These are phyloP conservation scores for Aquilaria malaccensis DNA, from an alignment of 345 rosid species.

Conservation along the genomic window DNA sequence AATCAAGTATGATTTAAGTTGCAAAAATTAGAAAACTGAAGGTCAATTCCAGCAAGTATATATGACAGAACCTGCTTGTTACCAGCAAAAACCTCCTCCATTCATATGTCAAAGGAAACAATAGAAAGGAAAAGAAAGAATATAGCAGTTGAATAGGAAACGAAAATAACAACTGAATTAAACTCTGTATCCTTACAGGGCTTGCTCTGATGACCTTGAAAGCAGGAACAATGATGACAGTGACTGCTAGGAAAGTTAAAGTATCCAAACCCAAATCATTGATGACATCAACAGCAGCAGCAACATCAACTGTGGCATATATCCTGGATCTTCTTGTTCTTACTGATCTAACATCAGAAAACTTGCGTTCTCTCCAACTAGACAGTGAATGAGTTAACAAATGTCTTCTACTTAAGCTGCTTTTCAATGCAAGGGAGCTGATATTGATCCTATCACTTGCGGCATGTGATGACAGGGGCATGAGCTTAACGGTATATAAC, in stretches of 20 bases:
- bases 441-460: slow-evolving; percentile 21
- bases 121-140: not conserved
- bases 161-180: slow-evolving; percentile 2
- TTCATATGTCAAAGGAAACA: not conserved
- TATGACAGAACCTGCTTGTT: too few relatives aligned
- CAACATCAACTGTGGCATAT: slow-evolving; percentile 57
- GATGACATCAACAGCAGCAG: slow-evolving; percentile 78
- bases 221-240: slow-evolving; percentile 83
- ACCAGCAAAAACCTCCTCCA: too few relatives aligned
- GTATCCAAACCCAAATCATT: slow-evolving; percentile 96
- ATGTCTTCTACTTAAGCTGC: slow-evolving; percentile 20
- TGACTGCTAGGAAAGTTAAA: slow-evolving; percentile 83
- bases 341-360: slow-evolving; percentile 23
- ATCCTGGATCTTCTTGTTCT: slow-evolving; percentile 30
- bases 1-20: too few relatives aligned
- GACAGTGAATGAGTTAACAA: slow-evolving; percentile 21
- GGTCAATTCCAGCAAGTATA: too few relatives aligned
- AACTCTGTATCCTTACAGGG: slow-evolving; percentile 56
- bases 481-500: slow-evolving; percentile 18
- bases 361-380: slow-evolving; percentile 26
- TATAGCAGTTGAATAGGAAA: not conserved
- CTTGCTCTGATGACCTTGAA: slow-evolving; percentile 81
- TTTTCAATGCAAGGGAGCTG: slow-evolving; percentile 24
- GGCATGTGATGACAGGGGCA: slow-evolving; percentile 14
- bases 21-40: too few relatives aligned